Conservation (phyloP, 2,329 filamentous ascomycete genomes). For the Sordariomycetes sp. region DNA sequence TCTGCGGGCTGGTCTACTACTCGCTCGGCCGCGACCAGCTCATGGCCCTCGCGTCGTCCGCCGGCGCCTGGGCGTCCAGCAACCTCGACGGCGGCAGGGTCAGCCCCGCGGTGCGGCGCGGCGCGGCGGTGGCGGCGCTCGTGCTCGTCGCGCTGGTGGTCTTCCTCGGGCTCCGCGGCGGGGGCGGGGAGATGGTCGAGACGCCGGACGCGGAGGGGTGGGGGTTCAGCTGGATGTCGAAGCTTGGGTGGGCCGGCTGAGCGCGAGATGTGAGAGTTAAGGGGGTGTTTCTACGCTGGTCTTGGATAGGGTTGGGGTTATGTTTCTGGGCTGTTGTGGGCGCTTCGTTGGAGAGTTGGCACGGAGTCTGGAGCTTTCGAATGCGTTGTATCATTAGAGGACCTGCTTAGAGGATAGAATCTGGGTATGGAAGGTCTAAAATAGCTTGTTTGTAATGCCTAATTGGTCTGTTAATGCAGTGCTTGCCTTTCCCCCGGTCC, state of each 20-base stretch:
- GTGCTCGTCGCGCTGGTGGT: slow-evolving; percentile 11
- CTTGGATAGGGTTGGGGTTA: neutral
- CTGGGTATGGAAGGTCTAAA: neutral
- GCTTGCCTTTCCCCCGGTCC: no score
- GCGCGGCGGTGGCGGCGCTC: slow-evolving; percentile 8
- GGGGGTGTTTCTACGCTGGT: neutral
- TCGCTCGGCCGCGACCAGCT: slow-evolving; percentile 23
- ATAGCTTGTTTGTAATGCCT: neutral
- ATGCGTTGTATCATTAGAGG: neutral
- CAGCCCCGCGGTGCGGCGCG: slow-evolving; percentile 7
- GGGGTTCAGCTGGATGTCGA: slow-evolving; percentile 3
- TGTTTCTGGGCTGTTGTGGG: neutral
- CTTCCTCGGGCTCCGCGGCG: slow-evolving; percentile 8
- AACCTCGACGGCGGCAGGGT: slow-evolving; percentile 11
- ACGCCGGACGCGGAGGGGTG: slow-evolving; percentile 1
- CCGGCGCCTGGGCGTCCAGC: slow-evolving; percentile 9
- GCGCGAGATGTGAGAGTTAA: neutral
- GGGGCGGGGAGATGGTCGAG: neutral
- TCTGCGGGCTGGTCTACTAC: slow-evolving; percentile 38
- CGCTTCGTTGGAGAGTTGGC: neutral
- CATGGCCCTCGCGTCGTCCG: slow-evolving; percentile 8
- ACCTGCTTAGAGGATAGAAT: neutral
- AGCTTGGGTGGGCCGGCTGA: slow-evolving; percentile 6
- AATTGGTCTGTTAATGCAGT: neutral
- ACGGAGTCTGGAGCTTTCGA: neutral